Base-by-base conservation (phyloP, 1,139 yeast genomes). In the Candida buenavistaensis region DNA sequence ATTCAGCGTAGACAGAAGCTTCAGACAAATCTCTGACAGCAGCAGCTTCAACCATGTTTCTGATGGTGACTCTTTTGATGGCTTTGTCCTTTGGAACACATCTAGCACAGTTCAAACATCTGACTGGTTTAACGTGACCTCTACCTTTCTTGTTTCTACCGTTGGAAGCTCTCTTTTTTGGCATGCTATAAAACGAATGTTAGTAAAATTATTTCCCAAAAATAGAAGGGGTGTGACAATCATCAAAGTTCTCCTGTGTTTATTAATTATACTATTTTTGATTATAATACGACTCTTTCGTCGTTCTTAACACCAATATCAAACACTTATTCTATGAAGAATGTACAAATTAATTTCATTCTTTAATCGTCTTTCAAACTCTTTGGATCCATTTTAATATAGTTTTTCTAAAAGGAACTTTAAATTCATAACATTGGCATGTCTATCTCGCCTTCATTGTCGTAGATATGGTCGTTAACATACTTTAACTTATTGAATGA, bases 61-160 rank as follows among this genome's bases (percentile, higher is more conserved):
- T 88, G 85, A 92, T 85, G 74, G 96, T 89, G 82, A 92, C 95
- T 81, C 98, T 88, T 94, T 94, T 92, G 89, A 94, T 92, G 76
- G 98, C 97, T 87, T 92, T 94, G 75, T 92, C 98, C 88, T 92
- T 94, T 69, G 99, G 97, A 63, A 92, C 96, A 80, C 95, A 87
- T 77, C 95, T 89, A 64, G 97, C 87, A 79, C 99, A 92, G 97
- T 92, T 92, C 70, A 90, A 86, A 82, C 99, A 92, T 85, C 99
- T 90, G 69, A 92, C 97, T 71, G 96, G 95, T 78, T 86, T 85
- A 75, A 87, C 96, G 96, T 92, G 98, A 72, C 99, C 99, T 87
- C 99, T 92, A 73, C 98, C 98, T 82, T 89, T 89, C 95, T 92
- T 92, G 95, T 94, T 92, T 84, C 98, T 92, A 83, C 99, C 99